Evolutionary conservation across 805 yeast genomes (phyloP), one percentile per base, ranked within the genome.

Genomic region (Candida tibetensis): DNA sequence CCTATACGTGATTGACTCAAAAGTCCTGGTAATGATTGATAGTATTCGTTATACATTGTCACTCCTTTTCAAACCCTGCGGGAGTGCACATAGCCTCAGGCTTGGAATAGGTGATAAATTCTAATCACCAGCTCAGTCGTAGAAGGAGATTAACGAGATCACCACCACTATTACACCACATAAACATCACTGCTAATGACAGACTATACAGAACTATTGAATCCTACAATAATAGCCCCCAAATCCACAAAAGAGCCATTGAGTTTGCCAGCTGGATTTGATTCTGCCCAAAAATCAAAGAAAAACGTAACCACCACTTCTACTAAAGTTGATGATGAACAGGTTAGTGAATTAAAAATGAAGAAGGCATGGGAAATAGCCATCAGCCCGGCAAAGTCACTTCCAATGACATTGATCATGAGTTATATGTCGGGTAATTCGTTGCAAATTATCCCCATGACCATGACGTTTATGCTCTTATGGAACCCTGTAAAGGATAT

Each of bases 391-490:
- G 85, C 88, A 2, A 91, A 89, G 56, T 53, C 60, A 14, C 74
- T 93, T n/a, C 95, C 97, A 5, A 85, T 88, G 95, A 93, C 87
- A 53, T 60, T 85, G 34, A 66, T 87, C 33, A 87, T 91, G 95
- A 80, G 88, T 44, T 93, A 87, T 59, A 86, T 91, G 87, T 80
- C 96, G 0, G 98, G 98, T 22, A 83, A 84, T 52, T 77, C 95
- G 3, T 66, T 93, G 18, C 98, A 93, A 52, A 73, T 91, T 48
- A 88, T 91, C 46, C 93, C 97, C 3, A 84, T 91, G 32, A 82
- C 89, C 64, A 90, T 89, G 85, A 83, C 95, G 0, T 58, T 85
- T 19, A 87, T 83, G 87, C 68, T 91, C 49, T 78, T 93, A 47
- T 74, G 85, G 46, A 81, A 79, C 32, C 93, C 97, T 0, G 52